Evolutionary conservation across 805 yeast genomes (phyloP), one percentile per base, ranked within the genome.

Genomic region (Candida broadrunensis): DNA sequence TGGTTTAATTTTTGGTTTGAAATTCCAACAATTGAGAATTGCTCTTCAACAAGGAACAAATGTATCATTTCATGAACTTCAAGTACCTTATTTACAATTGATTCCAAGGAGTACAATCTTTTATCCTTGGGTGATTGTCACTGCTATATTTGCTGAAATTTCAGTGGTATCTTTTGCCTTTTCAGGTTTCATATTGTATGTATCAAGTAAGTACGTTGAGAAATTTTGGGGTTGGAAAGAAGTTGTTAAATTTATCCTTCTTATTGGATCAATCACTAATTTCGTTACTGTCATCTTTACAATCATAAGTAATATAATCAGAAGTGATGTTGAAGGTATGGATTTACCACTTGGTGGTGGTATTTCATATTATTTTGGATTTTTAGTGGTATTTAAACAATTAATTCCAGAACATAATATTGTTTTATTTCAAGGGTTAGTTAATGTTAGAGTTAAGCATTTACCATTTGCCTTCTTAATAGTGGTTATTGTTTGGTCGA

Each of bases 81-180:
- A 68, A 15, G 73, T 80, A 5, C 88, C 86, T 1, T 63, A 63
- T 29, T 51, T 85, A 32, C 88, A 85, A 60, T 65, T 85, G 59
- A 75, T 85, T 5, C 90, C 91, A 11, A 60, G 71, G 19, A 65
- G 71, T 38, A 69, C 81, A 0, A 49, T 81, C 3, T 65, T 61
- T 39, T 67, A 78, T 46, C 89, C 89, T 4, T 80, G 86, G 83
- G 84, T 84, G 1, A 50, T 83, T 2, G 55, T 77, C 21, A 72
- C 83, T 2, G 73, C 87, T 1, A 75, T 83, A n/a, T 81, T 83
- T 55, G 77, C 83, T 2, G 89, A 84, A 52, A 70, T 73, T 5
- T 62, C 77, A 6, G 36, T 77, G 2, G 52, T 77, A 48, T 67
- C 74, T 31, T 75, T 75, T 44, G 3, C 74, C 13, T 39, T 74